Base-by-base conservation (phyloP, 257 asterid genomes). In the Henckelia pumila region DNA sequence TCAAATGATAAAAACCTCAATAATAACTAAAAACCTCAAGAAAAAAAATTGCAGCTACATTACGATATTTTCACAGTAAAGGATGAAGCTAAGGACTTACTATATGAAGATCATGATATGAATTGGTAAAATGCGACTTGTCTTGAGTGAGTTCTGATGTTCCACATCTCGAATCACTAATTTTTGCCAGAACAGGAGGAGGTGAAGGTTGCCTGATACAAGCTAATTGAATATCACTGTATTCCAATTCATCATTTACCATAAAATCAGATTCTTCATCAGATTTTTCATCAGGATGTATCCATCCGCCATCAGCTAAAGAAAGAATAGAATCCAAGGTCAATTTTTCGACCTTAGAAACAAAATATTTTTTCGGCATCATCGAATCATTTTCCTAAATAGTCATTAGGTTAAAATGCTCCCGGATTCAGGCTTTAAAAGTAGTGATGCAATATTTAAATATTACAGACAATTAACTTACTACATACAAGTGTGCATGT, bases 131-230 rank as follows among this genome's bases (percentile, higher is more conserved):
- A 17, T 77, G 60, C 30, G 67, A 60, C 62, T 66, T 71, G 62
- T 83, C 87, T 57, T 79, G 63, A 61, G 76, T 57, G 37, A 69
- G 52, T 24, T 76, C 68, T 30, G 79, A 74, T 25, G 87, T 81
- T 6, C 87, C 87, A 58, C 85, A 82, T 64, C 82, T 81, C 53
- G 87, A 82, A 76, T 81, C 83, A 55, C 87, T 82, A 81, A 84
- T 77, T 71, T 76, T 78, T 32, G 83, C 87, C 64, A 79, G 84
- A 72, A 84, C 86, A 53, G 89, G 89, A 68, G 89, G 89, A 9
- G 87, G 89, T 57, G 83, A 75, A 22, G 85, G 89, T 59, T 84
- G 89, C 71, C 78, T 73, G 59, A 69, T 64, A 66, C 56, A 73
- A 61, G 58, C 72, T 59, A 71, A 78, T 26, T 78, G 82, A 66